Conservation (phyloP, 2,329 filamentous ascomycete species). For the Neonectria coccinea region DNA sequence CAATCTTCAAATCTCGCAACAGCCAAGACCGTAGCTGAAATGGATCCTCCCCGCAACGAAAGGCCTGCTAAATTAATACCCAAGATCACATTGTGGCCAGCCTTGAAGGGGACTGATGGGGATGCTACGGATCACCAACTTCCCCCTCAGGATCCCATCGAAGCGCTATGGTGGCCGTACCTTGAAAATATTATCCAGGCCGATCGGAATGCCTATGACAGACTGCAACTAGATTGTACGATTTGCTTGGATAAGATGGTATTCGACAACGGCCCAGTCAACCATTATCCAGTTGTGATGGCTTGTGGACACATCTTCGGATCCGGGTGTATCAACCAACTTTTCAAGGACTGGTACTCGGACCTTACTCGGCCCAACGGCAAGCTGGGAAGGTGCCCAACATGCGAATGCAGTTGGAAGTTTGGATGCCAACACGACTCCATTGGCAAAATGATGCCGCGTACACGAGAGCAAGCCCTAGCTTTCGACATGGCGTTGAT, state of each 20-base stretch:
- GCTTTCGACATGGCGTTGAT: neutral
- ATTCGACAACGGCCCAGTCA: neutral
- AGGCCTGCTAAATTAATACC: neutral
- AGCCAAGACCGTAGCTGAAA: neutral
- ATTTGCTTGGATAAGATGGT: neutral
- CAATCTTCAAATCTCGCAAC: neutral
- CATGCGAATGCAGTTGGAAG: neutral
- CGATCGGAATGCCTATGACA: neutral
- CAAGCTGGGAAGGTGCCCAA: neutral
- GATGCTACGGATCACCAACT: too few relatives aligned
- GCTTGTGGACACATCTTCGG: constrained; percentile 41
- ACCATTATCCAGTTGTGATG: constrained; percentile 26
- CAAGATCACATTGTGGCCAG: too few relatives aligned
- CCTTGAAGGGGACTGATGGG: too few relatives aligned
- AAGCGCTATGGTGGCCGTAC: neutral
- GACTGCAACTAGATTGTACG: neutral
- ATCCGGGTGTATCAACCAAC: too few relatives aligned
- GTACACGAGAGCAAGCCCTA: neutral
- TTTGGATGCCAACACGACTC: neutral
- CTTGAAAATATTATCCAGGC: neutral
- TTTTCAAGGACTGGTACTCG: too few relatives aligned
- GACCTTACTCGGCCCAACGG: too few relatives aligned
- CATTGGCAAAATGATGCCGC: neutral
- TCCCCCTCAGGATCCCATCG: neutral
- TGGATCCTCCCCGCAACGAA: neutral